Evolutionary conservation across 305 asterid genomes (phyloP), one percentile per base, ranked within the genome.

Genomic region (Fraxinus sp.): DNA sequence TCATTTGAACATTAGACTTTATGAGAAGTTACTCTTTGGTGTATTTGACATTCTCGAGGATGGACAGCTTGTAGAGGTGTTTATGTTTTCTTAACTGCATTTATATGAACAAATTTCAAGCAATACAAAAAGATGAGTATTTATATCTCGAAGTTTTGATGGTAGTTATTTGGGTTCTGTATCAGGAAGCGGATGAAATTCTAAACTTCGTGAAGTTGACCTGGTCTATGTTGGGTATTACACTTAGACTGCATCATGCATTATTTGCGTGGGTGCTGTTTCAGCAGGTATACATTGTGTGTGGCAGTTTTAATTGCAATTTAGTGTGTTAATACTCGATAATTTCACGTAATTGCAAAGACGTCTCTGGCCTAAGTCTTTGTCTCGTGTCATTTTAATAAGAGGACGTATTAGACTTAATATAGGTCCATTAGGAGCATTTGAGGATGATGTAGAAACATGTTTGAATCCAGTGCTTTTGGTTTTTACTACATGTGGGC

Each of bases 41-140:
- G 86, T 94, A 83, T 96, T 96, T 89, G 99, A 96, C 86, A 91
- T 93, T 89, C 91, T 96, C 77, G 99, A 96, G 77, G 99, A 96
- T 76, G 88, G 93, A 86, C 95, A 93, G 88, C 92, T 96, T 76
- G 86, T 96, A 85, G 98, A 96, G 99, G 99, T 96, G 74, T 80
- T 79, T 76, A 33, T 82, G 46, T 82, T 81, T 80, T 57, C 59
- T 77, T 66, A 9, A 24, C 74, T 24, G 36, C 74, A 66, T 66
- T 26, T 24, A 28, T 26, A 4, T 5, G n/a, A 66, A 10, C 36
- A 64, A 22, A 20, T 24, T 64, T 64, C 72, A 64, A 26, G 36
- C 16, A 26, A 11, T 30, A 11, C 35, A 28, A 11, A 70, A 28
- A 14, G 39, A 28, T 70, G 32, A 70, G 4, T 70, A 70, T 70